Base-by-base conservation (phyloP, 2,329 filamentous ascomycete genomes). In the Pseudogymnoascus sp. region DNA sequence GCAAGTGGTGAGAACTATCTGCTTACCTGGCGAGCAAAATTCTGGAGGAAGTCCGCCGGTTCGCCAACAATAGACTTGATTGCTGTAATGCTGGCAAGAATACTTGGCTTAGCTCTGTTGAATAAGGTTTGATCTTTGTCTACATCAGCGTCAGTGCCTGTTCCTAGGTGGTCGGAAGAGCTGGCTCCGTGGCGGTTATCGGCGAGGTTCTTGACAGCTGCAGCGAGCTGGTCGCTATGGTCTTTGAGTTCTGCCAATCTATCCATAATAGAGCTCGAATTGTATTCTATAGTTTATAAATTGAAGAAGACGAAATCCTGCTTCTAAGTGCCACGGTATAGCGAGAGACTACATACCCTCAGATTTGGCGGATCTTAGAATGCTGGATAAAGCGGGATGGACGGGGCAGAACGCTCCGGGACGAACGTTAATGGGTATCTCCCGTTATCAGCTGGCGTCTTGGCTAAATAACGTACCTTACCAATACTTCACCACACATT, bases 11-110 rank as follows among this genome's bases (percentile, higher is more conserved):
- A 33, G 17, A 56, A 33, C n/a, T 56, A 19, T 46, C 71, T 10
- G 23, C 63, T 37, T 65, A 65, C 63, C 66, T 69, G 50, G 37
- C 62, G 65, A 59, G 70, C 68, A 53, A 71, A 67, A 35, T 68
- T 61, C 53, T 65, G 65, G 61, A 75, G 62, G 15, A 72, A 70
- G 44, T 70, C 70, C 13, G 64, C 33, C 11, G 70, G 69, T 68
- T 72, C 53, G 67, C 70, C 11, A 19, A 64, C 15, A 21, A 66
- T 15, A 9, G 60, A 26, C 13, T 62, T 62, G 42, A 62, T 62
- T 29, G 35, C 40, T 19, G 9, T 40, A 50, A 50, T 33, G 15
- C 44, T 62, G 15, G 60, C 35, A 10, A 62, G 40, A 17, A 62
- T 62, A 33, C 11, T 56, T 21, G 50, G 21, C 29, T 19, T 56